A percentile compares a stretch with the other conserved stretches of the same genome.
Conservation (phyloP, 2,329 filamentous ascomycete species). For the Verticillium zaregamsianum region DNA sequence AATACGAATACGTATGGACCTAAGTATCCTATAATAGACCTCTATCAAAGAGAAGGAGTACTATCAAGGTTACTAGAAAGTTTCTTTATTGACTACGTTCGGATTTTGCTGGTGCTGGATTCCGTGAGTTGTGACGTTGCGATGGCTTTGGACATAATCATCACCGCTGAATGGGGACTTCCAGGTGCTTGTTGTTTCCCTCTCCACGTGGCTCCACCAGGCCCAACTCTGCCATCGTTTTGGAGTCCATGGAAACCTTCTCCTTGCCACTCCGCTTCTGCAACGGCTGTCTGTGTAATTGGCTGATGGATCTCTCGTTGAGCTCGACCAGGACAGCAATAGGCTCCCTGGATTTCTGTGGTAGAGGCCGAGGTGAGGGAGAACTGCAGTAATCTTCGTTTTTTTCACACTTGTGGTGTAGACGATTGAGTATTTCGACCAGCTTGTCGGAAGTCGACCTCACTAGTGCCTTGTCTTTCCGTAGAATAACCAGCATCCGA, state of each 20-base stretch:
- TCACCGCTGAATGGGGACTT: no score
- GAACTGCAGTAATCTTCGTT: background rate
- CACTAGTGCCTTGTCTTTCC: background rate
- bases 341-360: background rate
- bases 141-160: no score
- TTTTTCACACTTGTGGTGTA: background rate
- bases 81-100: no score
- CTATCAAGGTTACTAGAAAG: no score
- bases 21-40: no score
- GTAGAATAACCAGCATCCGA: background rate
- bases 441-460: background rate
- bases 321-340: background rate
- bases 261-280: background rate
- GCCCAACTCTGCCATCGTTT: background rate
- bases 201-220: background rate
- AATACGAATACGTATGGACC: no score
- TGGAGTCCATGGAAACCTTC: background rate
- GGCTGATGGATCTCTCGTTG: background rate
- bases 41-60: no score
- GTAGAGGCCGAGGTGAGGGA: background rate
- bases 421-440: background rate
- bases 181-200: no score
- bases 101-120: no score
- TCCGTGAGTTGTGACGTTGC: no score
- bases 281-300: background rate